Conservation (phyloP, 2,329 filamentous ascomycete genomes). For the Aspergillus arachidicola region DNA sequence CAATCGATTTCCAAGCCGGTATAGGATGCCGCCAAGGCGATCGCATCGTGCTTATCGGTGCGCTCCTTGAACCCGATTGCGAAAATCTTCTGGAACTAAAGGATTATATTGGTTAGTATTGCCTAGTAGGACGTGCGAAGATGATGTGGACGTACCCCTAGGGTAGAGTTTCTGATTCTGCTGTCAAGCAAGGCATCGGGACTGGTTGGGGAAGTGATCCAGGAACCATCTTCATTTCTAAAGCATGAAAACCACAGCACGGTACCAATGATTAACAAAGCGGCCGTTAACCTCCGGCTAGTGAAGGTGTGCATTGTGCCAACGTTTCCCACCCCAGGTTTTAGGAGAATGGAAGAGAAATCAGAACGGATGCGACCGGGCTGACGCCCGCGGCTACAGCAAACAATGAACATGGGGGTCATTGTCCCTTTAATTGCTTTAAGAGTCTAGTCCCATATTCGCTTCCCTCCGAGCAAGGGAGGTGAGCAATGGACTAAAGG, state of each 20-base stretch:
- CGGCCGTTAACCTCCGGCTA: background rate
- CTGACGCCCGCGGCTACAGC: background rate
- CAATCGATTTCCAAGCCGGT: background rate
- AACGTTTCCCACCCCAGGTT: background rate
- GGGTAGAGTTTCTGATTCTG: background rate
- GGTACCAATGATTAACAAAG: background rate
- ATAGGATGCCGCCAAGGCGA: conserved; percentile 1
- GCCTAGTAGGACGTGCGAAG: background rate
- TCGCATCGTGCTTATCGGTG: conserved; percentile 7
- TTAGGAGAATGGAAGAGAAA: background rate
- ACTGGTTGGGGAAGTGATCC: background rate
- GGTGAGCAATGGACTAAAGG: background rate
- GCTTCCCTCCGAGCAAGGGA: background rate
- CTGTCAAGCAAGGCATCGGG: background rate
- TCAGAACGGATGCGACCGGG: background rate
- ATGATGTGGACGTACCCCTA: background rate
- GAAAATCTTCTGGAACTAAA: conserved; percentile 4
- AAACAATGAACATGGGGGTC: background rate
- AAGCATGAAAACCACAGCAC: background rate
- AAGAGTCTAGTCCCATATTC: background rate
- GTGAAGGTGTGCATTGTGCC: background rate
- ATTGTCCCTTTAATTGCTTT: background rate
- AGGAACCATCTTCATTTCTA: background rate
- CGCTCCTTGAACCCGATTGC: conserved; percentile 6
- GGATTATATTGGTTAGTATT: background rate